These are phyloP conservation scores for Brassica carinata DNA, from an alignment of 345 rosid genomes.

Conservation along the genomic window DNA sequence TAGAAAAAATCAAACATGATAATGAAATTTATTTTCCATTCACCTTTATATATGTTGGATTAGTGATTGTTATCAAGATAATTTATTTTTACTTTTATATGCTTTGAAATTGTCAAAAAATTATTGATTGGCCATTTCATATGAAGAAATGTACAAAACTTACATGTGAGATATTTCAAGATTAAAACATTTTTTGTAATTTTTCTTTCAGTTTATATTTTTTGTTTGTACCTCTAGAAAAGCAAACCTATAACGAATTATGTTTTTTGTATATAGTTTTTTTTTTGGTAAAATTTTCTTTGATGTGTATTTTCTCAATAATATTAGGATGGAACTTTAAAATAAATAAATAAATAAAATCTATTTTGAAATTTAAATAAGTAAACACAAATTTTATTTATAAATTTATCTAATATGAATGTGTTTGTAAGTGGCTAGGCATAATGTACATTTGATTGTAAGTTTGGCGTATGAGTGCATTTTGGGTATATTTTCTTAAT, in stretches of 20 bases:
- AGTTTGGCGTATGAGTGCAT: no score
- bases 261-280: not conserved
- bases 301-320: not conserved
- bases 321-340: not conserved
- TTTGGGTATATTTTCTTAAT: no score
- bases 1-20: no score
- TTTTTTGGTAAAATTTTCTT: not conserved
- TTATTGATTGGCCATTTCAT: not conserved
- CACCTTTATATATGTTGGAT: not conserved
- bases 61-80: not conserved
- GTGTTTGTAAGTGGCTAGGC: no score
- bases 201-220: not conserved
- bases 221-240: not conserved
- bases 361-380: not conserved
- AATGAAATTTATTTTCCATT: no score
- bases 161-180: not conserved
- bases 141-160: not conserved
- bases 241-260: not conserved
- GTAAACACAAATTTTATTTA: not conserved
- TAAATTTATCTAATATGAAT: no score
- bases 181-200: not conserved
- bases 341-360: no score
- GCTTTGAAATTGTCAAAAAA: not conserved
- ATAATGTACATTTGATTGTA: no score
- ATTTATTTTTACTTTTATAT: no score